Conservation (phyloP, 371 early-diverging fungal genomes). For the Lichtheimia ramosa region DNA sequence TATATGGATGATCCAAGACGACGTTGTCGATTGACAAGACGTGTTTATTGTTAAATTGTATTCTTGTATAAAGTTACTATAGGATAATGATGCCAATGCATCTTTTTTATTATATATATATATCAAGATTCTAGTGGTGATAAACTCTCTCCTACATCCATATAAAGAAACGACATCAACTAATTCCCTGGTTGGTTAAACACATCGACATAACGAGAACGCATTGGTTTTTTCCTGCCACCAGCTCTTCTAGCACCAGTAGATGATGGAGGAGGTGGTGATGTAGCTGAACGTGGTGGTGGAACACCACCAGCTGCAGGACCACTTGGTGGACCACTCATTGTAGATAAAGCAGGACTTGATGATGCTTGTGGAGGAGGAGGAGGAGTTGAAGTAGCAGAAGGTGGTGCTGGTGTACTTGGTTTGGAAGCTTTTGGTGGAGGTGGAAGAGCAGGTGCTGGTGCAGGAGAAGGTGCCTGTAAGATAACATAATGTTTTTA, state of each 20-base stretch:
- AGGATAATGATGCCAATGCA: no score
- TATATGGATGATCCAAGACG: no score
- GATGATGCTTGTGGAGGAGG: conserved; percentile 30
- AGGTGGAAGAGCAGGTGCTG: background rate
- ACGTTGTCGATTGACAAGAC: no score
- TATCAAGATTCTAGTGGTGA: background rate
- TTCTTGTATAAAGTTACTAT: no score
- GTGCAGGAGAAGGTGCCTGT: background rate
- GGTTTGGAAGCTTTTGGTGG: conserved; percentile 6
- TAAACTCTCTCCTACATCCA: background rate
- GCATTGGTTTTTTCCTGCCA: conserved; percentile 40
- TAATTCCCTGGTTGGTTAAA: conserved; percentile 30
- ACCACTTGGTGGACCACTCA: background rate
- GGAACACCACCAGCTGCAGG: background rate
- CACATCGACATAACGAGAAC: conserved; percentile 53
- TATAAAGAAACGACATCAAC: background rate
- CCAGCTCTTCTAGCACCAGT: conserved; percentile 23
- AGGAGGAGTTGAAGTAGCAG: conserved; percentile 30
- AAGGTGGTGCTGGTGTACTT: conserved; percentile 12
- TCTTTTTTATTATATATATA: no score
- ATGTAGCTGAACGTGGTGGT: conserved; percentile 10
- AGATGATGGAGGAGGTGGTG: conserved; percentile 14
- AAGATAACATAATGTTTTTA: background rate
- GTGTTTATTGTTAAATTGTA: no score
- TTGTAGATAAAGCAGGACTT: conserved; percentile 1